phyloP scores from a whole-genome alignment of 345 rosid species.

The Dipteronia dyeriana region DNA sequence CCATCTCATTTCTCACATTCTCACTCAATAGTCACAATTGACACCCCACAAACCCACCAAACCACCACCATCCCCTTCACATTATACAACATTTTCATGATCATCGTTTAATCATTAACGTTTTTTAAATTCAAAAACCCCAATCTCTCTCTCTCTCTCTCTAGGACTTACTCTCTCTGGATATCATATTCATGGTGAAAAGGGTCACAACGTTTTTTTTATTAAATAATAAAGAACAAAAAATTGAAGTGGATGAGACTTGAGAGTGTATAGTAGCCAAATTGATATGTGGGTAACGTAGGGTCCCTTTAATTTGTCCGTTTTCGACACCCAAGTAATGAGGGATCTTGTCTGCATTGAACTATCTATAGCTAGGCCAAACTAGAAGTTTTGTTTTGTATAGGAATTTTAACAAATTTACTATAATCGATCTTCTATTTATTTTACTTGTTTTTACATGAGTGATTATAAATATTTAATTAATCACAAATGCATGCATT shows the following conservation, averaged over 20 bases:
- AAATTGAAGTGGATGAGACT: background rate
- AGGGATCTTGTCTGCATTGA: background rate
- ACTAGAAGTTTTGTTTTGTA: background rate
- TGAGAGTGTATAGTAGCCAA: background rate
- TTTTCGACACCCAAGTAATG: background rate
- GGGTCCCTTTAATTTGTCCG: background rate
- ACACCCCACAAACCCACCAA: slow-evolving; percentile 18
- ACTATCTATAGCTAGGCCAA: background rate
- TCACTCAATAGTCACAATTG: background rate
- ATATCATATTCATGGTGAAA: slow-evolving; percentile 4
- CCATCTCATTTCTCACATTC: no score
- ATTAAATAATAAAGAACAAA: background rate
- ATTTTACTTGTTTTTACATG: background rate
- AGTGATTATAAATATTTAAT: background rate
- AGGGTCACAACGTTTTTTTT: background rate
- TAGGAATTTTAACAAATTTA: background rate
- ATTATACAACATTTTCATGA: slow-evolving; percentile 3
- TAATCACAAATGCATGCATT: background rate
- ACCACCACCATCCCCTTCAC: background rate
- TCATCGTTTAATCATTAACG: slow-evolving; percentile 27
- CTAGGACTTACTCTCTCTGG: background rate
- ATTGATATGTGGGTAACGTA: background rate
- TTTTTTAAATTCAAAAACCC: slow-evolving; percentile 29
- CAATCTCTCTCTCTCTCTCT: background rate
- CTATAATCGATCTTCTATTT: no score